Percentiles rank a stretch among this genome's conserved stretches.
phyloP scores from a whole-genome alignment of 2,329 filamentous ascomycete genomes.

The Fusarium sp. region DNA sequence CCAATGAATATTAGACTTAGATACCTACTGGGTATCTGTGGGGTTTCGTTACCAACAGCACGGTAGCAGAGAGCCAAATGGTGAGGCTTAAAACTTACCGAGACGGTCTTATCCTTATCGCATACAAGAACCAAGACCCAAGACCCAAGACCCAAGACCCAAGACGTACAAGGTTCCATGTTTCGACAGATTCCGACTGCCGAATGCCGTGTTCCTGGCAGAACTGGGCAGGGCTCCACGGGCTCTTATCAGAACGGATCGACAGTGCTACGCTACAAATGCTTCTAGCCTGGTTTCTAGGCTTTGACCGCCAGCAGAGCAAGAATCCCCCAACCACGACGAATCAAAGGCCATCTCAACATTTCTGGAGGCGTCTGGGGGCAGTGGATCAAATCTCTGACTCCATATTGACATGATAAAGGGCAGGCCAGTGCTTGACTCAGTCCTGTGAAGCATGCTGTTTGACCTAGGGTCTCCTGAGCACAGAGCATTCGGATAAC shows the following conservation, averaged over 20 bases:
- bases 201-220: slow-evolving; percentile 31
- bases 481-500: neutral
- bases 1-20: neutral
- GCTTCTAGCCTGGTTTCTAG: slow-evolving; percentile 17
- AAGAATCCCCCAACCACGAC: neutral
- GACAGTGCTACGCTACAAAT: slow-evolving; percentile 16
- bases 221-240: slow-evolving; percentile 8
- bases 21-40: neutral
- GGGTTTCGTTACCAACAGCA: neutral
- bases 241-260: slow-evolving; percentile 29
- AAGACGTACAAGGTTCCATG: neutral
- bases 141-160: neutral
- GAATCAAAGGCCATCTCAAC: slow-evolving; percentile 34
- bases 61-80: neutral
- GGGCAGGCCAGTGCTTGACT: slow-evolving; percentile 18
- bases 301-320: slow-evolving; percentile 27
- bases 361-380: slow-evolving; percentile 26
- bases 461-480: neutral
- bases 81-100: neutral
- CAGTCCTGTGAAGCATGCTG: neutral
- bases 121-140: neutral
- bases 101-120: slow-evolving; percentile 2
- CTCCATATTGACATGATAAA: slow-evolving; percentile 26
- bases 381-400: slow-evolving; percentile 10
- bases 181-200: slow-evolving; percentile 24